Base-by-base conservation (phyloP, 495 filamentous ascomycete species). In the Penicillium cinerascens region DNA sequence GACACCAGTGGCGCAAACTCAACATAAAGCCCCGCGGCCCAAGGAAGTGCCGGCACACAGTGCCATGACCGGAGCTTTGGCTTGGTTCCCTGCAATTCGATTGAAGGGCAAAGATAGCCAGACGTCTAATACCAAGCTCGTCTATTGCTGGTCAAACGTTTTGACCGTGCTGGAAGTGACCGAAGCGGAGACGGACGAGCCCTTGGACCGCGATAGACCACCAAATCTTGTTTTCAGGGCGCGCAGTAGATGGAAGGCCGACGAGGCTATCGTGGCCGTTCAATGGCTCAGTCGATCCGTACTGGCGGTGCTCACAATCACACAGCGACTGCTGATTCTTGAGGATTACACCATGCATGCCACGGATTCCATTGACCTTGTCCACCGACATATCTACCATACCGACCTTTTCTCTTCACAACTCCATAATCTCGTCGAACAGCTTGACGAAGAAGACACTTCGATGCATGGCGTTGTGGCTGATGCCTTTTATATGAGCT, bases 211-310 rank as follows among this genome's bases (percentile, higher is more conserved):
- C 44, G 78, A 83, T 26, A 87, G 86, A 50, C 89, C 87, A 4
- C 85, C 92, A 8, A 82, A 74, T 40, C 80, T 97, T 6, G 80
- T 80, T 25, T 97, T 99, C 69, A 83, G 78, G 47, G 78, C 90
- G 2, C 87, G 91, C 26, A 95, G 86, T 69, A 81, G 92, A 54
- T 99, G 95, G 90, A 89, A 87, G 64, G 86, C 88, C 25, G 89
- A 97, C 39, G 93, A 99, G 73, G 85, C 92, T 15, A 97, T 99
- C 51, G 95, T 96, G 46, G 91, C 91, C 7, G 87, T 97, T 13
- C 93, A 99, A 59, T 99, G 93, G 95, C 74, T 97, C 25, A 95
- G 92, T 62, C 83, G 93, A 50, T 97, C 95, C 17, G 92, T 99
- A 0, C 71, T 97, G 50, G 89, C 87, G 2, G 83, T 96, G 21